phyloP scores from a whole-genome alignment of 345 rosid species.

The Cardamine resedifolia region DNA sequence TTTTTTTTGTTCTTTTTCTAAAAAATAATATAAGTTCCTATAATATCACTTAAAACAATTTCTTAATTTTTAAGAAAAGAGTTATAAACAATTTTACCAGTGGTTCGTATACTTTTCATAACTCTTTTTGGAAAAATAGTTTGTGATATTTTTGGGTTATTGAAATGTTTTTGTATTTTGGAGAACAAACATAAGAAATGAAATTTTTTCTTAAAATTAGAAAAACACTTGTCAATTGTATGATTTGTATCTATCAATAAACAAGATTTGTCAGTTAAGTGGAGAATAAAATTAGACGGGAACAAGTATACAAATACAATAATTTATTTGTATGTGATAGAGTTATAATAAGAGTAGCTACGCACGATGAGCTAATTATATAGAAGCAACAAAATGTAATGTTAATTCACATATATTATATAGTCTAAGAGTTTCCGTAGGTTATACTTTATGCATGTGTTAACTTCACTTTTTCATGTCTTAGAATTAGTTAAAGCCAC shows the following conservation, averaged over 20 bases:
- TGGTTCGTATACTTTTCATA: background rate
- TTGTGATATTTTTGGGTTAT: background rate
- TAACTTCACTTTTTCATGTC: conserved; percentile 35
- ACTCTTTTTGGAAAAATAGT: background rate
- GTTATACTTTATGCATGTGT: conserved; percentile 42
- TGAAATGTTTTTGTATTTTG: background rate
- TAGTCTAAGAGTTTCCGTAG: conserved; percentile 32
- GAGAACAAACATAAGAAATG: background rate
- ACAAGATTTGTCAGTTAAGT: background rate
- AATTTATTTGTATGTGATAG: background rate
- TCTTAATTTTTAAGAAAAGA: background rate
- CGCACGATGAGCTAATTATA: conserved; percentile 22
- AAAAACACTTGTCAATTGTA: background rate
- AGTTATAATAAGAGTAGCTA: conserved; percentile 25
- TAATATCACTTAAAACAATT: background rate
- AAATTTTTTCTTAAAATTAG: background rate
- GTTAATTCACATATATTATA: conserved; percentile 18
- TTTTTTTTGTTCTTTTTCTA: background rate
- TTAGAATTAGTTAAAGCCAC: conserved; percentile 27
- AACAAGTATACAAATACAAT: background rate
- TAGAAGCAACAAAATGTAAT: conserved; percentile 9
- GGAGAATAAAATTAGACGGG: background rate
- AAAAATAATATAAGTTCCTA: background rate
- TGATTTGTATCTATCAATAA: background rate
- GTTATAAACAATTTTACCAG: background rate